Evolutionary conservation across 2,329 filamentous ascomycete species (phyloP).

Genomic region (Rugonectria rugulosa): DNA sequence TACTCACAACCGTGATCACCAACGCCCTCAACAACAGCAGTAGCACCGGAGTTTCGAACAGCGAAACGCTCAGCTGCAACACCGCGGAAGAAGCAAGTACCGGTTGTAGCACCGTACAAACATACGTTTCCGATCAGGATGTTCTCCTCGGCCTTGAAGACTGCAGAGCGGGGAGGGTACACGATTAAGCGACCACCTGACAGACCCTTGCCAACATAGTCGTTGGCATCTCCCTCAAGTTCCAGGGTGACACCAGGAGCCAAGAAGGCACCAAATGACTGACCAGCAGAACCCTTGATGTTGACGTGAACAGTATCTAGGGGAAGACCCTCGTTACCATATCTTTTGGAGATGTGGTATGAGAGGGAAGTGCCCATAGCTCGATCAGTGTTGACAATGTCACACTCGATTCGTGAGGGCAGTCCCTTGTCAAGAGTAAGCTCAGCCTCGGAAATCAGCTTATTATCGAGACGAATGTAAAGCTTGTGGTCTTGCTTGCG

Average conservation of each 20-base stretch:
- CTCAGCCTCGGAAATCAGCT: slow-evolving; percentile 94
- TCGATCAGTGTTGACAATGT: slow-evolving; percentile 96
- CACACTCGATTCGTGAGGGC: slow-evolving; percentile 91
- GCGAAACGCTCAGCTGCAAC: slow-evolving; percentile 96
- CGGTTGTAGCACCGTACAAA: slow-evolving; percentile 90
- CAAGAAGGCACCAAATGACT: slow-evolving; percentile 95
- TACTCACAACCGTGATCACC: slow-evolving; percentile 98
- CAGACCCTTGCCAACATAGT: slow-evolving; percentile 95
- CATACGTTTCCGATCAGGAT: slow-evolving; percentile 93
- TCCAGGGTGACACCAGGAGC: slow-evolving; percentile 94
- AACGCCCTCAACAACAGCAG: slow-evolving; percentile 93
- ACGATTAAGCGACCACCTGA: slow-evolving; percentile 93
- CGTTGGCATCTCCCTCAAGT: slow-evolving; percentile 94
- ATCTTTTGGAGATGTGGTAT: slow-evolving; percentile 93
- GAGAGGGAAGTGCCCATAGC: slow-evolving; percentile 92
- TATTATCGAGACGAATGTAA: slow-evolving; percentile 93
- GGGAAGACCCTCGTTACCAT: slow-evolving; percentile 87
- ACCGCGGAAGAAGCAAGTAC: slow-evolving; percentile 96
- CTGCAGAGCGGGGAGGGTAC: slow-evolving; percentile 87
- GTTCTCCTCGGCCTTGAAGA: slow-evolving; percentile 97
- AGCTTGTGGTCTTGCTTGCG: slow-evolving; percentile 97
- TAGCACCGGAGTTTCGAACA: slow-evolving; percentile 94
- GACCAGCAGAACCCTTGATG: slow-evolving; percentile 94
- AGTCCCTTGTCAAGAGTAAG: slow-evolving; percentile 93
- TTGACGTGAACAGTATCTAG: slow-evolving; percentile 96